Evolutionary conservation across 169 alveolate genomes (phyloP).

Genomic region (Hepatocystis sp.): DNA sequence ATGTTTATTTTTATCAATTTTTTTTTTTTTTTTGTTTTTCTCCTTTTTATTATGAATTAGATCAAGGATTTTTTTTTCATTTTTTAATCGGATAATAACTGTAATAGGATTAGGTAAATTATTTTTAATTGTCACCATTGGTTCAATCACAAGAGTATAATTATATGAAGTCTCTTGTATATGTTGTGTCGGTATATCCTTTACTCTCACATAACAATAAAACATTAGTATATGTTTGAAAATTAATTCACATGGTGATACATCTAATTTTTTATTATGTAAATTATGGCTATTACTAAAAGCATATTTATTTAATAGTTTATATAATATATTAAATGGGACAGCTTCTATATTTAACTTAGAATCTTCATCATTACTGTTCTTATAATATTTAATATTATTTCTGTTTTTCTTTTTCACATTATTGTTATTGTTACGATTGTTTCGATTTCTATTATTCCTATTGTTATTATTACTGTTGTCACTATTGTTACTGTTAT

Average conservation of each 20-base stretch:
- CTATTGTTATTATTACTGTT: no score
- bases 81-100: conserved; percentile 73
- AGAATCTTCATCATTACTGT: conserved; percentile 25
- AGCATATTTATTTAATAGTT: conserved; percentile 51
- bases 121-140: conserved; percentile 80
- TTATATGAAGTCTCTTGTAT: conserved; percentile 79
- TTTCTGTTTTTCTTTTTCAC: no score
- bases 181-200: conserved; percentile 81
- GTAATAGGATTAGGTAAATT: conserved; percentile 82
- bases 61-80: conserved; percentile 48
- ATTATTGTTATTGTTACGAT: no score
- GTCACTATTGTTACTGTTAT: no score
- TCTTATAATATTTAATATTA: conserved; percentile 14
- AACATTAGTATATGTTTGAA: conserved; percentile 78
- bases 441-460: no score
- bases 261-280: conserved; percentile 75
- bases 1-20: not conserved
- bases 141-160: conserved; percentile 80
- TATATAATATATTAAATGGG: conserved; percentile 55
- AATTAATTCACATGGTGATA: conserved; percentile 79
- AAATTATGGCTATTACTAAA: conserved; percentile 56
- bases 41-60: conserved; percentile 37
- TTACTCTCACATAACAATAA: conserved; percentile 77
- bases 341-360: conserved; percentile 53
- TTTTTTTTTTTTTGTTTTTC: conserved; percentile 14